These are phyloP conservation scores for Coniella vitis DNA, from an alignment of 2,329 filamentous ascomycete genomes.

Conservation along the genomic window DNA sequence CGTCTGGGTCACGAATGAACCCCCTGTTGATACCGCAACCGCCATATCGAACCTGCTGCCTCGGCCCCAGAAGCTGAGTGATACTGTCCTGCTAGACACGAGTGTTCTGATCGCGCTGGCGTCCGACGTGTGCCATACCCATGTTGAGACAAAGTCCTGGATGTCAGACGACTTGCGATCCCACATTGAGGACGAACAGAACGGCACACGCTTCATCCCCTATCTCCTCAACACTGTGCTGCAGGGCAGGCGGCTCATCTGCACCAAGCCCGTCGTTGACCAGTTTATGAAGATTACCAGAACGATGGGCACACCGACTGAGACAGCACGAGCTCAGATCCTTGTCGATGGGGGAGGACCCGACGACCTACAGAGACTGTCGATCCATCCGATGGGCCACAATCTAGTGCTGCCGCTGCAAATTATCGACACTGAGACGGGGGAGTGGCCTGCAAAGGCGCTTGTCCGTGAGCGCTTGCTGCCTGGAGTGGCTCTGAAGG, in stretches of 20 bases:
- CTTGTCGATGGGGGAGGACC: slow-evolving; percentile 35
- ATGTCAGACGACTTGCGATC: slow-evolving; percentile 52
- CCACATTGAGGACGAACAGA: slow-evolving; percentile 58
- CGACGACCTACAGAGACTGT: slow-evolving; percentile 6
- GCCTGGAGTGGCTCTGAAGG: slow-evolving; percentile 6
- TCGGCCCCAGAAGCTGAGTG: slow-evolving; percentile 15
- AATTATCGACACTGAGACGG: not conserved
- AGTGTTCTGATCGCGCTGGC: slow-evolving; percentile 67
- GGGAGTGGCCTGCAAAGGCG: not conserved
- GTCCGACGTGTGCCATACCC: slow-evolving; percentile 62
- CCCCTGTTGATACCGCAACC: slow-evolving; percentile 16
- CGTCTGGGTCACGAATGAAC: slow-evolving; percentile 16
- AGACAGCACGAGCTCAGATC: slow-evolving; percentile 52
- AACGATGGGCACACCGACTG: slow-evolving; percentile 54
- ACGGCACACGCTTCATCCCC: slow-evolving; percentile 50
- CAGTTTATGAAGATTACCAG: slow-evolving; percentile 62
- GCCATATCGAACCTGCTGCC: slow-evolving; percentile 21
- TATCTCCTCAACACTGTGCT: slow-evolving; percentile 56
- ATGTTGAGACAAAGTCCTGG: slow-evolving; percentile 29
- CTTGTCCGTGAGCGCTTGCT: slow-evolving; percentile 6
- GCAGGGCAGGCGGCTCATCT: slow-evolving; percentile 49
- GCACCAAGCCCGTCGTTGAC: slow-evolving; percentile 57
- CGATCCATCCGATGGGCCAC: slow-evolving; percentile 5
- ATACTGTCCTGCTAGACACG: slow-evolving; percentile 53
- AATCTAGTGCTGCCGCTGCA: slow-evolving; percentile 12